Percentiles rank a stretch among this genome's conserved stretches.
Evolutionary conservation across 495 filamentous ascomycete species (phyloP).

Genomic region (Aspergillus leporis): DNA sequence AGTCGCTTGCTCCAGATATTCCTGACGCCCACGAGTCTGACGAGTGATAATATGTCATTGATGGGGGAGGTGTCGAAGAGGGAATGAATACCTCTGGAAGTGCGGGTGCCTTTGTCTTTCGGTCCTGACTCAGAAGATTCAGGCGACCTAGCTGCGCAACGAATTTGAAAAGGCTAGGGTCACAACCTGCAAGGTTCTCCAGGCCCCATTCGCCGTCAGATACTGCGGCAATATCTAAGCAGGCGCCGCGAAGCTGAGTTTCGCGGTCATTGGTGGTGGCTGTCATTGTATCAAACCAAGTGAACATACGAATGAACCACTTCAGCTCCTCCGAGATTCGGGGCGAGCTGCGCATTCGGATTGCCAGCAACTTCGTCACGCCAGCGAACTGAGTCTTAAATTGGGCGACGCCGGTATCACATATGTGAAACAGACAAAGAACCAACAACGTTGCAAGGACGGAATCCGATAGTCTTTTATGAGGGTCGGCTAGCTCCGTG

Average conservation of each 20-base stretch:
- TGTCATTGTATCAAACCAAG: constrained; percentile 93
- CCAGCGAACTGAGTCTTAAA: constrained; percentile 94
- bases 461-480: constrained; percentile 76
- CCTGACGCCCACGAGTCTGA: constrained; percentile 13
- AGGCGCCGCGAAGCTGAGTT: constrained; percentile 74
- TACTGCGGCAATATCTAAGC: constrained; percentile 64
- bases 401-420: constrained; percentile 86
- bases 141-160: constrained; percentile 78
- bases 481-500: constrained; percentile 72
- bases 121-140: constrained; percentile 84
- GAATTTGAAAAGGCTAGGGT: constrained; percentile 75
- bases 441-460: constrained; percentile 86
- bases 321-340: constrained; percentile 66
- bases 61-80: constrained; percentile 40
- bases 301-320: constrained; percentile 97
- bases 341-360: constrained; percentile 64
- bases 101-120: constrained; percentile 42
- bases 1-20: constrained; percentile 11
- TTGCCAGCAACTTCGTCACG: constrained; percentile 85
- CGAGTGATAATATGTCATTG: constrained; percentile 35
- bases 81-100: constrained; percentile 32
- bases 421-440: constrained; percentile 89
- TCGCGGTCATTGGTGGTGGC: constrained; percentile 91
- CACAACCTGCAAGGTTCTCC: constrained; percentile 87
- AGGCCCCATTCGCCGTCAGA: constrained; percentile 73